Base-by-base conservation (phyloP, 1,139 yeast genomes). In the Groenewaldozyma sp. region DNA sequence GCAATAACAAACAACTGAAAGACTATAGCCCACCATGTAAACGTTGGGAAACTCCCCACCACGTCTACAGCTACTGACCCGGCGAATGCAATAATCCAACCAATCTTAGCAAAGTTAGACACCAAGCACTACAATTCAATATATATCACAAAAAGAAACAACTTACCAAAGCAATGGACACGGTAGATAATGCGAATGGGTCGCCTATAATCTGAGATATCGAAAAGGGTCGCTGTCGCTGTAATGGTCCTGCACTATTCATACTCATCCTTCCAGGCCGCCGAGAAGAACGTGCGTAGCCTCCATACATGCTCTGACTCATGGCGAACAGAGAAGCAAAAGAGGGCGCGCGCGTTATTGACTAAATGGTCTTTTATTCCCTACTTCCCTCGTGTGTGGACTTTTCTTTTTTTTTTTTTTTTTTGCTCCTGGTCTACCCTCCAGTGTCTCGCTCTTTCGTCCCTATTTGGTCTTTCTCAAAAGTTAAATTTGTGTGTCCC, bases 1-100 rank as follows among this genome's bases (percentile, higher is more conserved):
- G 67, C 48, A 24, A 83, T 71, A 31, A 86, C 56, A 28, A 82
- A 49, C 27, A 87, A 66, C 63, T 91, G 78, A 55, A 78, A 91
- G 5, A 82, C 91, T n/a, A 91, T 63, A 3, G 95, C 95, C 98
- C 98, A 91, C 98, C 98, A 91, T 6, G 93, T 74, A 60, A 91
- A 82, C 49, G 77, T 74, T 1, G 95, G 96, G 58, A 79, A 84
- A 38, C 45, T 38, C 34, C 59, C 58, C 1, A 51, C 42, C 10
- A 52, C 53, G 33, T 50, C 52, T 13, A 79, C 64, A 1, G 93
- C 78, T 13, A 82, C 78, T 10, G 94, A 84, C 1, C 96, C 95
- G 3, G 80, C 93, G 41, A 91, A 68, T 9, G 95, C 83, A 35
- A 91, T 74, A 44, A 86, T 67, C 97, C 97, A 91, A 37, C 68